A percentile compares a stretch with the other conserved stretches of the same genome.
Conservation (phyloP, 768 basidiomycete species). For the Lactarius hengduanensis region DNA sequence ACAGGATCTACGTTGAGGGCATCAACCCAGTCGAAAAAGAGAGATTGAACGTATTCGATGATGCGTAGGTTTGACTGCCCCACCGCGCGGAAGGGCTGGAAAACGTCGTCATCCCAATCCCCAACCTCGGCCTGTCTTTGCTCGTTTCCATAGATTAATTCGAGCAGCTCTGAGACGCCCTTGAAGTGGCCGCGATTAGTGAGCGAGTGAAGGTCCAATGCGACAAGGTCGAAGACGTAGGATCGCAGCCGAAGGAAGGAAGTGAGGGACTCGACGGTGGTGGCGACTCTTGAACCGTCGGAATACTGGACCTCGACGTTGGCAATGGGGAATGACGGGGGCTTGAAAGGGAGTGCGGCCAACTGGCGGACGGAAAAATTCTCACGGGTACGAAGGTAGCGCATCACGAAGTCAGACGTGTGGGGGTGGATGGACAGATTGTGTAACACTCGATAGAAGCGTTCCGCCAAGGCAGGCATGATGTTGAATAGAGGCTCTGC, state of each 20-base stretch:
- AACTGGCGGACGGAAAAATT: constrained; percentile 89
- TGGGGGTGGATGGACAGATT: constrained; percentile 85
- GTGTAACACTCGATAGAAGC: constrained; percentile 77
- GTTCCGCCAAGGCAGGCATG: constrained; percentile 79
- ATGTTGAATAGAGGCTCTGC: constrained; percentile 56
- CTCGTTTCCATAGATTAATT: constrained; percentile 76
- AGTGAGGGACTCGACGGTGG: constrained; percentile 64
- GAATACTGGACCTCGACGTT: constrained; percentile 62
- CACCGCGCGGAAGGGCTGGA: constrained; percentile 64
- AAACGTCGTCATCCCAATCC: constrained; percentile 48
- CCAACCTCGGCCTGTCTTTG: constrained; percentile 43
- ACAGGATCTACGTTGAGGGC: constrained; percentile 56
- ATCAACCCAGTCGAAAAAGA: constrained; percentile 89
- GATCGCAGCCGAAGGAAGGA: constrained; percentile 83
- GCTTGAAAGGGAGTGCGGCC: constrained; percentile 66
- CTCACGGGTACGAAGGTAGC: constrained; percentile 84
- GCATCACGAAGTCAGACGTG: constrained; percentile 77
- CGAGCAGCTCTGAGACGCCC: constrained; percentile 68
- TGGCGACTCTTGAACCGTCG: constrained; percentile 67
- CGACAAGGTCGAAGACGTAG: constrained; percentile 79
- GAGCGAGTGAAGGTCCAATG: constrained; percentile 85
- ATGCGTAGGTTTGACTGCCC: constrained; percentile 83
- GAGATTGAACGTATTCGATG: constrained; percentile 83
- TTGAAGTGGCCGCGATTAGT: constrained; percentile 76
- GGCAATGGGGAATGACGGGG: constrained; percentile 51